Evolutionary conservation across 306 rosid genomes (phyloP).

Genomic region (Citrullus amarus): DNA sequence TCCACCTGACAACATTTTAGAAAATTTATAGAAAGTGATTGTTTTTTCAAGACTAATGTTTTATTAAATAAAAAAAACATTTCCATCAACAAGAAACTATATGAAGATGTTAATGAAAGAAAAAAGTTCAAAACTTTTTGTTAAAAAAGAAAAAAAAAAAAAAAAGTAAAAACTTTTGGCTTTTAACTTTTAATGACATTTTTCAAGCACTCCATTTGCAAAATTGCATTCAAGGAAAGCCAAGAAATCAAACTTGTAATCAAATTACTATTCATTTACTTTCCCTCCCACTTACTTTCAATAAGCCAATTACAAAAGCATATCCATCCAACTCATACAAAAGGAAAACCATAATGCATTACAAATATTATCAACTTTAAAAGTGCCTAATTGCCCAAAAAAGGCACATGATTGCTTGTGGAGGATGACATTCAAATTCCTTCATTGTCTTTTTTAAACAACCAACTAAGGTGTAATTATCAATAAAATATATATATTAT

Average conservation of each 20-base stretch:
- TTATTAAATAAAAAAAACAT: not conserved
- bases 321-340: not conserved
- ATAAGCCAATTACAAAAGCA: not conserved
- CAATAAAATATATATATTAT: too few species aligned
- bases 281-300: conserved; percentile 3
- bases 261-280: not conserved
- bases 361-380: not conserved
- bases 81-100: not conserved
- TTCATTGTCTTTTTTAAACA: too few species aligned
- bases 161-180: not conserved
- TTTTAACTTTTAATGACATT: not conserved
- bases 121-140: not conserved
- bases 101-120: not conserved
- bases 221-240: not conserved
- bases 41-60: not conserved
- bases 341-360: not conserved
- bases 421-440: not conserved
- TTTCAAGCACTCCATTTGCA: not conserved
- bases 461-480: too few species aligned
- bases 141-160: too few species aligned
- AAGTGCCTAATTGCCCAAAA: not conserved
- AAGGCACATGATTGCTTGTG: conserved; percentile 4
- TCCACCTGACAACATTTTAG: not conserved
- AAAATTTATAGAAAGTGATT: not conserved
- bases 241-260: not conserved